Evolutionary conservation across 768 basidiomycete species (phyloP).

Genomic region (Tubosaeta sp.): DNA sequence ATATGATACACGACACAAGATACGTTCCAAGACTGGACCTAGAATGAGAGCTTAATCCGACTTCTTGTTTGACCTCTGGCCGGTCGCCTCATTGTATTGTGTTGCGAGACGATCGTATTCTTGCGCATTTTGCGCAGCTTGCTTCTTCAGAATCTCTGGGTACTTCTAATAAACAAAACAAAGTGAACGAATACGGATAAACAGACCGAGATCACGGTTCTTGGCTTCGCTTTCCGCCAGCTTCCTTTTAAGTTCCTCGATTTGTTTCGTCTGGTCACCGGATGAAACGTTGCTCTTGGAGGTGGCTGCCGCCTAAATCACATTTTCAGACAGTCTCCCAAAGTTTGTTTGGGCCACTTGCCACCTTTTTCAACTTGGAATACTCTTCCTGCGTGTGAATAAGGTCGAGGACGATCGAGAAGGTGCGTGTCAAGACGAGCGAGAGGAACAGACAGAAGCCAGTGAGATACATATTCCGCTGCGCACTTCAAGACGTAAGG

Average conservation of each 20-base stretch:
- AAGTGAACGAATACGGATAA: constrained; percentile 5
- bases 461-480: constrained; percentile 89
- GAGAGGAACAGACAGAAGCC: constrained; percentile 95
- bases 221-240: constrained; percentile 54
- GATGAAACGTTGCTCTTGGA: constrained; percentile 28
- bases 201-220: constrained; percentile 60
- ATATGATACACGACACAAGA: neutral
- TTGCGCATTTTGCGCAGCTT: constrained; percentile 69
- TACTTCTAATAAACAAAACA: neutral
- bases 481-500: constrained; percentile 47
- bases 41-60: constrained; percentile 41
- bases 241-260: constrained; percentile 67
- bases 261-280: constrained; percentile 34
- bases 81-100: constrained; percentile 69
- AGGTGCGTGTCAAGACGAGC: constrained; percentile 87
- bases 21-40: neutral
- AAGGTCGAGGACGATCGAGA: constrained; percentile 88
- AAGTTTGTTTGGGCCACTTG: constrained; percentile 3
- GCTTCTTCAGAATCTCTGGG: constrained; percentile 76
- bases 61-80: constrained; percentile 58
- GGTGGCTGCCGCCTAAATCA: constrained; percentile 29
- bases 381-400: constrained; percentile 88
- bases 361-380: constrained; percentile 70
- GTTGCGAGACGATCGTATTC: constrained; percentile 84
- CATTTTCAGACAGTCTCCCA: neutral